These are phyloP conservation scores for Colletotrichum salicis DNA, from an alignment of 2,329 filamentous ascomycete genomes.

Conservation along the genomic window DNA sequence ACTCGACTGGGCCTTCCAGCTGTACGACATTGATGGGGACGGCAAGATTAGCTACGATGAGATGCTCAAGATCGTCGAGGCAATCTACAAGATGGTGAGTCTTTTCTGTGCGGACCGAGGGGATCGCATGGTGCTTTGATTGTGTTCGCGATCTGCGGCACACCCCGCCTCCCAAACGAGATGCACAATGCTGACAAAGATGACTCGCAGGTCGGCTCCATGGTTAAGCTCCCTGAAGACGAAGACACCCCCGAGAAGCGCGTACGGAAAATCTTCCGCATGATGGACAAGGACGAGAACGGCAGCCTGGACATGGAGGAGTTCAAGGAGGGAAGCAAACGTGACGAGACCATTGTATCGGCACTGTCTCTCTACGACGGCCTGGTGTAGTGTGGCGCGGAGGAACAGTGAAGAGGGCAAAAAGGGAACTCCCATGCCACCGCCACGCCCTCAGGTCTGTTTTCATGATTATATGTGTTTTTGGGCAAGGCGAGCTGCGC, in stretches of 20 bases:
- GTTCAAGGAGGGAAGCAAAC: conserved; percentile 99
- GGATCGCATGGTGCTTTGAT: not conserved
- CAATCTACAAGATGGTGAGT: conserved; percentile 98
- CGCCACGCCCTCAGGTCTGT: not conserved
- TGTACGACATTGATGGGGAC: conserved; percentile 99
- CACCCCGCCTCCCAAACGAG: not conserved
- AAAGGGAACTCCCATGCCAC: not conserved
- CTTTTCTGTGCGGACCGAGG: not conserved
- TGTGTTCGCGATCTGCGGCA: not conserved
- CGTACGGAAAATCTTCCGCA: conserved; percentile 96
- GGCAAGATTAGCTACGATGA: conserved; percentile 99
- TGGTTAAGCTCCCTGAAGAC: conserved; percentile 98
- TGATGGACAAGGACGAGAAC: conserved; percentile 99
- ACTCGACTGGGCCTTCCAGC: conserved; percentile 98
- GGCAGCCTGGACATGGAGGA: conserved; percentile 96
- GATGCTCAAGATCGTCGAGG: conserved; percentile 98
- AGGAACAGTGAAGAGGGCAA: not conserved
- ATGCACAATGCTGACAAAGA: conserved; percentile 1
- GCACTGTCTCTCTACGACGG: conserved; percentile 96
- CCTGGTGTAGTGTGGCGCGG: conserved; percentile 71
- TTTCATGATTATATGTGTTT: conserved; percentile 10
- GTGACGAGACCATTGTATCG: conserved; percentile 98
- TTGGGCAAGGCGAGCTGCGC: conserved; percentile 24
- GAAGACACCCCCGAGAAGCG: conserved; percentile 99
- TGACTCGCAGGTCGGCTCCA: conserved; percentile 84